Evolutionary conservation across 139 green algal species (phyloP).

Genomic region (Volvox reticuliferus): DNA sequence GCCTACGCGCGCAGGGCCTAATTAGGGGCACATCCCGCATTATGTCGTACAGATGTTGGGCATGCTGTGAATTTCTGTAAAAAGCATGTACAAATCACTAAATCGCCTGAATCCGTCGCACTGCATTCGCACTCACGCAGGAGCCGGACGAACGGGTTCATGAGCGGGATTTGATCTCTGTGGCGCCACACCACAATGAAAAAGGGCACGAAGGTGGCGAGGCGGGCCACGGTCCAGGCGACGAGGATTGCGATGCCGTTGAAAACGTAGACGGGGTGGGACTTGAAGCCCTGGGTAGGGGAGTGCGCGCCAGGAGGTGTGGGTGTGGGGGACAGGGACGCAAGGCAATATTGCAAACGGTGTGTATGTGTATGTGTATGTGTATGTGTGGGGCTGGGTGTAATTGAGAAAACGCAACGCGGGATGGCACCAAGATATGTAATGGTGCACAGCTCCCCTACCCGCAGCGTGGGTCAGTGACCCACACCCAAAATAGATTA

Average conservation of each 20-base stretch:
- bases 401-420: not conserved
- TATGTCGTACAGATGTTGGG: too few relatives aligned
- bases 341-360: not conserved
- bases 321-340: not conserved
- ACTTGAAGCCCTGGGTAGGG: constrained; percentile 22
- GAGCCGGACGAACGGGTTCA: constrained; percentile 26
- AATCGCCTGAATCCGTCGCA: too few relatives aligned
- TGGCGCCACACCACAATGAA: constrained; percentile 49
- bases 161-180: constrained; percentile 26
- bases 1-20: too few relatives aligned
- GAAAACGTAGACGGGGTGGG: constrained; percentile 40
- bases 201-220: constrained; percentile 58
- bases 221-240: constrained; percentile 49
- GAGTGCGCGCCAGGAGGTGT: not conserved
- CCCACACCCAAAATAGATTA: too few relatives aligned
- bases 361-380: not conserved
- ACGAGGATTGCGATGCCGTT: constrained; percentile 57
- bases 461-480: not conserved
- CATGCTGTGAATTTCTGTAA: too few relatives aligned
- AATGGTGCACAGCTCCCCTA: not conserved
- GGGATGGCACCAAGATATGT: not conserved
- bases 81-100: too few relatives aligned
- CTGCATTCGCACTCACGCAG: constrained; percentile 41
- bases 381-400: not conserved
- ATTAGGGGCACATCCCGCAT: too few relatives aligned